Evolutionary conservation across 305 asterid species (phyloP), one percentile per base, ranked within the genome.

Genomic region (Rubia balearica): DNA sequence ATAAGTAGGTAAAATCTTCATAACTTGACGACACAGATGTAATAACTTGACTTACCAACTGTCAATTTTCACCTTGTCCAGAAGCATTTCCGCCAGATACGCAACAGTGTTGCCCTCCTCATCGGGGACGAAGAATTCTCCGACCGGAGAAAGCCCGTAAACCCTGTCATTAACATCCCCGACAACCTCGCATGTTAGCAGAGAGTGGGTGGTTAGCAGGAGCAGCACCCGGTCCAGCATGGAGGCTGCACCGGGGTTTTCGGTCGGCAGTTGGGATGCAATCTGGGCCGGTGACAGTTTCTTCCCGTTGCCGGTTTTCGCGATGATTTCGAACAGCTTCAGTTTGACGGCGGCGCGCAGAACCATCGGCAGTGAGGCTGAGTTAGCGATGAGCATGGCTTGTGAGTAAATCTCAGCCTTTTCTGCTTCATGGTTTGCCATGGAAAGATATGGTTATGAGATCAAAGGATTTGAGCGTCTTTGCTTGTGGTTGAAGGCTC

Each of bases 291-390:
- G 67, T 13, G 67, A 62, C 19, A 62, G 12, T 33, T 62, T 62
- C 21, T 62, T 12, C 9, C 67, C 67, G 19, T 62, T 13, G 21
- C 67, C 45, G 45, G 67, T 0, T 62, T 62, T 62, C 10, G 67
- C 67, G 21, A 62, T 62, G 24, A 62, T 62, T 10, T 62, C 46
- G 11, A 62, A 62, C 6, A 62, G 43, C 6, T 62, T 62, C 40
- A 62, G 43, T 61, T 61, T 61, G 10, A 62, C n/a, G 3, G 67
- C 67, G 3, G n/a, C 33, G 21, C 19, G 41, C 22, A 62, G 13
- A 62, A 62, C 67, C 67, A 62, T 62, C n/a, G 67, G 67, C 67
- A 62, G 3, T 16, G 67, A 33, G 41, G 67, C 67, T 8, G 67
- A 62, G 22, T 17, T 62, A 0, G 21, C 67, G 19, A 62, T 17